Conservation (phyloP, 371 early-diverging fungal species). For the Sporodiniella umbellata region DNA sequence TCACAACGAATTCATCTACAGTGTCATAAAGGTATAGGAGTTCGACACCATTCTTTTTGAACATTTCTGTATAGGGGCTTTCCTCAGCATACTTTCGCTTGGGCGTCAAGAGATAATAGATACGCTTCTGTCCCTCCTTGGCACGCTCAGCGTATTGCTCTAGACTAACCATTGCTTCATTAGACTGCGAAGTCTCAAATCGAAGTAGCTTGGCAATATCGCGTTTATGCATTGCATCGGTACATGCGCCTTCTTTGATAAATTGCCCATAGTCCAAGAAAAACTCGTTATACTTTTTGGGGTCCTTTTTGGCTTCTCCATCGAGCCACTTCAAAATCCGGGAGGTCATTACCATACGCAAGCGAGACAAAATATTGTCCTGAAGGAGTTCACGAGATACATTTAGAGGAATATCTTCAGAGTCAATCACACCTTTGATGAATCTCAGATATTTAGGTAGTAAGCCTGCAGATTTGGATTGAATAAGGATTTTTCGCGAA, state of each 20-base stretch:
- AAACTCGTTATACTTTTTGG: constrained; percentile 77
- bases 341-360: constrained; percentile 67
- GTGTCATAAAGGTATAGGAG: constrained; percentile 81
- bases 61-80: constrained; percentile 88
- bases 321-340: constrained; percentile 75
- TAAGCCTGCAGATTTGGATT: constrained; percentile 69
- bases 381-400: constrained; percentile 97
- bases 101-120: constrained; percentile 88
- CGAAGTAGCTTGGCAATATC: constrained; percentile 84
- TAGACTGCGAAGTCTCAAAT: constrained; percentile 73
- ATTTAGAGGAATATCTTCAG: constrained; percentile 96
- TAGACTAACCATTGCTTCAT: constrained; percentile 65
- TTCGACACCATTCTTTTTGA: constrained; percentile 68
- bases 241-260: constrained; percentile 92
- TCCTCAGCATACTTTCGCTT: constrained; percentile 74
- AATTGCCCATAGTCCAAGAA: constrained; percentile 78
- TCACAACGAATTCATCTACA: constrained; percentile 91
- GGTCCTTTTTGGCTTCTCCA: constrained; percentile 67
- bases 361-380: constrained; percentile 75
- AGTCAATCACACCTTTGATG: constrained; percentile 91
- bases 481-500: constrained; percentile 79
- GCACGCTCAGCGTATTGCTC: constrained; percentile 88
- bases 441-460: constrained; percentile 81
- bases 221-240: constrained; percentile 68
- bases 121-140: constrained; percentile 87